These are phyloP conservation scores for Panellus pusillus DNA, from an alignment of 768 basidiomycete genomes.

Conservation along the genomic window DNA sequence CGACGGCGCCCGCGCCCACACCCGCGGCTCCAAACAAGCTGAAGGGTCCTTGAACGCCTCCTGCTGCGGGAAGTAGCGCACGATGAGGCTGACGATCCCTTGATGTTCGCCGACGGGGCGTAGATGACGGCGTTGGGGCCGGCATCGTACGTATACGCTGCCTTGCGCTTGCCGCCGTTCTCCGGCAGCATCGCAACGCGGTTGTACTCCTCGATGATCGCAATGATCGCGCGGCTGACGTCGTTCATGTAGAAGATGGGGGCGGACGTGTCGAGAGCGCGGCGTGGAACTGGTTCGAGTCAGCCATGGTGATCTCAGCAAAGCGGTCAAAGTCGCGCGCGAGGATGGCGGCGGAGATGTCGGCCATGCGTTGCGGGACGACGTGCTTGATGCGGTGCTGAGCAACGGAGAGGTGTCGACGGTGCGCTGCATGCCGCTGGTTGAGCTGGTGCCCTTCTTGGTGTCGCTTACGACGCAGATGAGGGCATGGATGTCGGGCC, in stretches of 20 bases:
- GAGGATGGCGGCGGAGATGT: conserved; percentile 78
- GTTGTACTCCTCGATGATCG: conserved; percentile 91
- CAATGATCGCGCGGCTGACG: conserved; percentile 90
- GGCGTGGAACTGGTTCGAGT: conserved; percentile 99
- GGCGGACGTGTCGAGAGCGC: conserved; percentile 92
- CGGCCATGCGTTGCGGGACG: conserved; percentile 85
- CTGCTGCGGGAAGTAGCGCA: conserved; percentile 86
- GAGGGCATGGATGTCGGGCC: conserved; percentile 95
- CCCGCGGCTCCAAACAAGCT: conserved; percentile 50
- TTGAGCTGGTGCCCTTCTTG: conserved; percentile 95
- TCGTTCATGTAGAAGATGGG: conserved; percentile 99
- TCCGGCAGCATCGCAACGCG: conserved; percentile 57
- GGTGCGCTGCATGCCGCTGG: conserved; percentile 96
- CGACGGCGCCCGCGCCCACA: conserved; percentile 47
- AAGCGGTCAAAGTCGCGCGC: conserved; percentile 84
- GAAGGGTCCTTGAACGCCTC: conserved; percentile 77
- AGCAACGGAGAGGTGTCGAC: conserved; percentile 89
- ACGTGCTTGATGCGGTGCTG: conserved; percentile 84
- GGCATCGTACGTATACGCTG: conserved; percentile 99
- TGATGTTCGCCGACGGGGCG: conserved; percentile 72
- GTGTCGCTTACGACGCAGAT: conserved; percentile 95
- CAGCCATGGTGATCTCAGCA: conserved; percentile 91
- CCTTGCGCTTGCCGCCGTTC: conserved; percentile 59
- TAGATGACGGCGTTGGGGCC: conserved; percentile 99
- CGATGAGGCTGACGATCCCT: conserved; percentile 72